Percentiles rank a stretch among this genome's conserved stretches.
Evolutionary conservation across 805 yeast species (phyloP).

Genomic region (Ogataea dorogensis): DNA sequence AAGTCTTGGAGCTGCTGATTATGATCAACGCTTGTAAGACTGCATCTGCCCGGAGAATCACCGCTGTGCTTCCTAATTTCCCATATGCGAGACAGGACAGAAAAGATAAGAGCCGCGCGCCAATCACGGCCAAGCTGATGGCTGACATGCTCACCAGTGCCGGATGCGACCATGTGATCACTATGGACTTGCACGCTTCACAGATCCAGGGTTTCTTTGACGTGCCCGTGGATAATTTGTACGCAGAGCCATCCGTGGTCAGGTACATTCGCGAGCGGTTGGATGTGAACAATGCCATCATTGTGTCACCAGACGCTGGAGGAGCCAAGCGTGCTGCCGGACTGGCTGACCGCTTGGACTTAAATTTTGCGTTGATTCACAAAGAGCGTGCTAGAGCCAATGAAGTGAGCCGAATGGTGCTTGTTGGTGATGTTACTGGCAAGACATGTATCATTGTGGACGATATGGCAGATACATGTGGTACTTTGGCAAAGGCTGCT

Average conservation of each 20-base stretch:
- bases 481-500: conserved; percentile 80
- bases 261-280: conserved; percentile 67
- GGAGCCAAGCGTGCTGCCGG: conserved; percentile 91
- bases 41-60: conserved; percentile 79
- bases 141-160: conserved; percentile 82
- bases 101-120: conserved; percentile 82
- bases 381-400: conserved; percentile 83
- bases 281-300: conserved; percentile 60
- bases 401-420: conserved; percentile 80
- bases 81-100: conserved; percentile 90
- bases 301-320: conserved; percentile 87
- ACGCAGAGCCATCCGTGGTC: conserved; percentile 81
- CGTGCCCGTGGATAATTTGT: conserved; percentile 79
- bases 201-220: conserved; percentile 86
- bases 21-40: conserved; percentile 82
- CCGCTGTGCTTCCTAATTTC: conserved; percentile 79
- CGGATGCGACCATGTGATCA: conserved; percentile 82
- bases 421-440: conserved; percentile 79
- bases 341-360: conserved; percentile 73
- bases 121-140: conserved; percentile 80
- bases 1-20: conserved; percentile 68
- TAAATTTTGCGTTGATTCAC: conserved; percentile 80
- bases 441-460: conserved; percentile 77
- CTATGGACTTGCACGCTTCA: conserved; percentile 87
- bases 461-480: conserved; percentile 91